Base-by-base conservation (phyloP, 2,329 filamentous ascomycete genomes). In the Penicillium sp. region DNA sequence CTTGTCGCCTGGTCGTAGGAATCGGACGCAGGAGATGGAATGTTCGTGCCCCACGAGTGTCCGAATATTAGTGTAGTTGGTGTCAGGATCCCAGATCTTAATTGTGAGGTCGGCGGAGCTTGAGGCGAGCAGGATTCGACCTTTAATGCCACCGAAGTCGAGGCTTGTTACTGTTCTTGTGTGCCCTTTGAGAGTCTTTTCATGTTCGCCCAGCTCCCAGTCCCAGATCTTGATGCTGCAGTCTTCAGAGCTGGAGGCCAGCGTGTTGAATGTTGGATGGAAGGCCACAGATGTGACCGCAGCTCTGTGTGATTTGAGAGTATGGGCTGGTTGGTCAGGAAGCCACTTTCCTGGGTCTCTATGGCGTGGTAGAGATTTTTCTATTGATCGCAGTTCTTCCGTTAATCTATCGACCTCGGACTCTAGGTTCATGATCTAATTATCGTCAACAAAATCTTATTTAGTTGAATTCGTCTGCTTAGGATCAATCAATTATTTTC, bases 171-270 rank as follows among this genome's bases (percentile, higher is more conserved):
- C 91, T 3, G 90, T 85, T 70, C 89, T 91, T 4, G 91, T 96
- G 70, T 96, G 93, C 0, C 91, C 92, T 70, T 96, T 96, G 53
- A 96, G 84, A 0, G 93, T 96, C 60, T 88, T 82, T 73, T 96
- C 92, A 5, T 96, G 80, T 74, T 96, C 92, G 46, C 93, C 93
- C 19, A 95, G 77, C 70, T 97, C 93, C 89, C 91, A 97, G 70
- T 96, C 93, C 93, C 93, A 97, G 53, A 97, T 92, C 70, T 96
- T 97, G 74, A 97, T 96, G 6, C 90, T 96, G 57, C 86, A 90
- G 73, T 97, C 93, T 73, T 96, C 93, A 4, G 91, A 96, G 16
- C 90, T 92, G 0, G 91, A 95, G 8, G 93, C 93, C n/a, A 97
- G 80, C 2, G 90, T 93, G 5, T 91, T 92, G 75, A 96, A 96